Base-by-base conservation (phyloP, 257 asterid species). In the Rauvolfia tetraphylla region DNA sequence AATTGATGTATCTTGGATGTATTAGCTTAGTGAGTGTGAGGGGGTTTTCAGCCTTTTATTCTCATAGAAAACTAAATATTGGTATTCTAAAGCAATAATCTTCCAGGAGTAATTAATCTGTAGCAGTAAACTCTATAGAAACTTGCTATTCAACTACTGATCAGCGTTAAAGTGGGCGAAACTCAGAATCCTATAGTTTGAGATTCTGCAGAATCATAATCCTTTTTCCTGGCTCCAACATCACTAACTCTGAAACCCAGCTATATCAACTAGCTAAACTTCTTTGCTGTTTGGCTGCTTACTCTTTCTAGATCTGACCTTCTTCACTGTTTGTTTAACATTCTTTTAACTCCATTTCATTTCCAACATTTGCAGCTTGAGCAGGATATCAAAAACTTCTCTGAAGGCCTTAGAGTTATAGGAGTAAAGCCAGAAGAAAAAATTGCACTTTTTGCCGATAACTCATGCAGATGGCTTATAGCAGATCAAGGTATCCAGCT, bases 401-500 rank as follows among this genome's bases (percentile, higher is more conserved):
- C 93, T 61, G 93, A 93, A 88, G 98, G 98, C 66, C 79, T 93
- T 71, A 86, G 97, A 86, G 91, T 84, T 71, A 76, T 90, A 74
- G 97, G 97, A 71, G 76, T 93, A 75, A 81, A 85, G 68, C 94
- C 98, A 68, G 89, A 83, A 76, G 97, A 93, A 80, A 93, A 93
- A 84, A 70, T 92, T 78, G 97, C 97, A 41, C 94, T 93, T 68
- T 93, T 92, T 85, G 98, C 98, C 71, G 98, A 93, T 82, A 93
- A 93, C 84, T 93, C 98, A 74, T 92, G 97, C 59, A 90, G 98
- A 78, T 93, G 98, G 98, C 98, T 93, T 77, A 89, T 90, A 78
- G 89, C 97, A 34, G 98, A 93, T 84, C 98, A 93, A 92, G 98
- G 98, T 93, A 83, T 73, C 58, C 23, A 72, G 67, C 23, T 13